phyloP scores from a whole-genome alignment of 2,329 filamentous ascomycete genomes.

The Ilyonectria robusta region DNA sequence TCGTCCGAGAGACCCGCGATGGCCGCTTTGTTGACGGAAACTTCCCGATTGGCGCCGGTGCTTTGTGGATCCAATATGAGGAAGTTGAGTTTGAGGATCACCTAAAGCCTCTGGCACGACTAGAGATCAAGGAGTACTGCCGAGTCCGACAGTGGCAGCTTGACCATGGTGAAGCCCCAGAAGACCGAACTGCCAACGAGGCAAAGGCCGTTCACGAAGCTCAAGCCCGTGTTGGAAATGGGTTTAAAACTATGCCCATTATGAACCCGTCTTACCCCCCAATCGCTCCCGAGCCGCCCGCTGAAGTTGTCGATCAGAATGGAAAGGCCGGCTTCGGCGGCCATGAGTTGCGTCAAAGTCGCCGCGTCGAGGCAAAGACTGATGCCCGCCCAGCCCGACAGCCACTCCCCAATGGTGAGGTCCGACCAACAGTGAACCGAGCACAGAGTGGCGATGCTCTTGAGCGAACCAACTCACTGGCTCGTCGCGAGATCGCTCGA shows the following conservation, averaged over 20 bases:
- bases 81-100: slow-evolving; percentile 73
- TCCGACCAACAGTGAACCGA: slow-evolving; percentile 38
- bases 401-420: slow-evolving; percentile 40
- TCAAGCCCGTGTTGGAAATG: slow-evolving; percentile 57
- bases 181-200: slow-evolving; percentile 66
- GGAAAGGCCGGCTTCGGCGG: slow-evolving; percentile 45
- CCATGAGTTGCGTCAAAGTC: slow-evolving; percentile 60
- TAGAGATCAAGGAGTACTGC: slow-evolving; percentile 75
- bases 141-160: slow-evolving; percentile 73
- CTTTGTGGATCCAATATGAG: slow-evolving; percentile 74
- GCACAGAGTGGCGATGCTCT: slow-evolving; percentile 51
- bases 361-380: slow-evolving; percentile 55
- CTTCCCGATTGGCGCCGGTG: slow-evolving; percentile 72
- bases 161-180: slow-evolving; percentile 65
- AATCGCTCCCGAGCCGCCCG: slow-evolving; percentile 35
- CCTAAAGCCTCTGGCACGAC: slow-evolving; percentile 63
- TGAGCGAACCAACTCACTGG: slow-evolving; percentile 64
- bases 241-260: slow-evolving; percentile 46
- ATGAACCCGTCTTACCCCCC: slow-evolving; percentile 42
- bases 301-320: slow-evolving; percentile 35
- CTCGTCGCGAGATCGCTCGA: slow-evolving; percentile 66
- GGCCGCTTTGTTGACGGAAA: slow-evolving; percentile 71
- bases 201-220: slow-evolving; percentile 66
- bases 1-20: slow-evolving; percentile 72
- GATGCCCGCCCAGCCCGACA: slow-evolving; percentile 49